Conservation (phyloP, 2,329 filamentous ascomycete genomes). For the Aspergillus ibericus region DNA sequence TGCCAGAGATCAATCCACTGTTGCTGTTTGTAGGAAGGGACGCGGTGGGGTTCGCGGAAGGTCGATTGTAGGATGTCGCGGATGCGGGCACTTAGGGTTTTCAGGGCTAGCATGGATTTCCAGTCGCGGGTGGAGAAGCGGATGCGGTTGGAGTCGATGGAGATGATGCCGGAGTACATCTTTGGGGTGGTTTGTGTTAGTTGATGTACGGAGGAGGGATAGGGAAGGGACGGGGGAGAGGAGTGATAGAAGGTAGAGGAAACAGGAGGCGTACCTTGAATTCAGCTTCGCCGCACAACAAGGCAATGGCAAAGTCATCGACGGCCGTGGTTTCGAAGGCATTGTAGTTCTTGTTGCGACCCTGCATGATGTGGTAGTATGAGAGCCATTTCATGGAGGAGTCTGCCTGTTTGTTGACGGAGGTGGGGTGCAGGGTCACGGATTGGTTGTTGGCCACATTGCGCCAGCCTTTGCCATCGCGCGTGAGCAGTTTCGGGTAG, state of each 20-base stretch:
- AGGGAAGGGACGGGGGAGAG: neutral
- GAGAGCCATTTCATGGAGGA: constrained; percentile 71
- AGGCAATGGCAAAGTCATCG: constrained; percentile 76
- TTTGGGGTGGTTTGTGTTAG: constrained; percentile 33
- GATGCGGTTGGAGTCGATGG: constrained; percentile 83
- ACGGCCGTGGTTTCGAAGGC: constrained; percentile 84
- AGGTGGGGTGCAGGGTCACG: constrained; percentile 82
- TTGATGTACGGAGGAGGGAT: neutral
- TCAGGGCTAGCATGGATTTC: constrained; percentile 88
- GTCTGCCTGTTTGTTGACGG: constrained; percentile 73
- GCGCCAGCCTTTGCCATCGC: constrained; percentile 82
- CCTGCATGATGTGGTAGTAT: constrained; percentile 98
- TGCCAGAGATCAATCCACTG: constrained; percentile 76
- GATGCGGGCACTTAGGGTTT: constrained; percentile 70
- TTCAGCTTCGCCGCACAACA: constrained; percentile 85
- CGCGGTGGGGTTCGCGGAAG: constrained; percentile 54
- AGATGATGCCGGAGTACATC: constrained; percentile 83
- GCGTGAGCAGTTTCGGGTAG: constrained; percentile 86
- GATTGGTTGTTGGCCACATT: constrained; percentile 92
- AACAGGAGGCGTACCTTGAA: constrained; percentile 64
- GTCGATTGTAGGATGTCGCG: constrained; percentile 71
- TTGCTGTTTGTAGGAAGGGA: constrained; percentile 62
- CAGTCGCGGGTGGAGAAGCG: constrained; percentile 82
- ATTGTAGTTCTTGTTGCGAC: constrained; percentile 74
- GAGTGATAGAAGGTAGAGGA: neutral